These are phyloP conservation scores for Mallotus nudiflorus DNA, from an alignment of 345 rosid genomes.

Conservation along the genomic window DNA sequence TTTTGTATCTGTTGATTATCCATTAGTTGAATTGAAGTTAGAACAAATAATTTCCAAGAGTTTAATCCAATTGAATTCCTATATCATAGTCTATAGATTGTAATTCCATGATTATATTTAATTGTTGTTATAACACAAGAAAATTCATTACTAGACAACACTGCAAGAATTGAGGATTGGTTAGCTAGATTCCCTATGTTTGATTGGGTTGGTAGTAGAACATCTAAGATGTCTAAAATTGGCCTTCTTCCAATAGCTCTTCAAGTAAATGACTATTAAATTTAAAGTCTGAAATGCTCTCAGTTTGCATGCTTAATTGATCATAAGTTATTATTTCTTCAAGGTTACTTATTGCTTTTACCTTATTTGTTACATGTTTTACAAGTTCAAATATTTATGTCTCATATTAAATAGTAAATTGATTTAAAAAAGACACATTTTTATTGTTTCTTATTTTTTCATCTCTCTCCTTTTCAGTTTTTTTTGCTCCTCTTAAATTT, in stretches of 20 bases:
- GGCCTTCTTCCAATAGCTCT: constrained; percentile 97
- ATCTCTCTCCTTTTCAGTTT: too few relatives aligned
- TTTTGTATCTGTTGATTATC: constrained; percentile 2
- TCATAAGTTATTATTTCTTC: constrained; percentile 25
- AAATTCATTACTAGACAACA: constrained; percentile 92
- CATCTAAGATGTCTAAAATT: constrained; percentile 97
- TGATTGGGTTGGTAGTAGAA: constrained; percentile 99
- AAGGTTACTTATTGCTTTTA: too few relatives aligned
- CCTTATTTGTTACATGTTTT: too few relatives aligned
- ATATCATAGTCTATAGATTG: too few relatives aligned
- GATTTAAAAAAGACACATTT: too few relatives aligned
- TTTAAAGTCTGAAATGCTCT: constrained; percentile 12
- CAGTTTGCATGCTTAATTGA: constrained; percentile 3
- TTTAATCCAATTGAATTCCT: too few relatives aligned
- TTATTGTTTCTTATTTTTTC: too few relatives aligned
- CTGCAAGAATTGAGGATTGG: constrained; percentile 96
- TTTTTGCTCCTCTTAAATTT: too few relatives aligned
- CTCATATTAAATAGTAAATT: too few relatives aligned
- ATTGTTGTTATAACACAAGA: constrained; percentile 98
- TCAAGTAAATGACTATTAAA: constrained; percentile 52
- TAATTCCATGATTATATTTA: constrained; percentile 40
- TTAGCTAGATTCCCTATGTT: constrained; percentile 97
- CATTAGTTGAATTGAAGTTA: not conserved
- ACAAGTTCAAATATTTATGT: too few relatives aligned
- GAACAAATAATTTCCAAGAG: not conserved